phyloP scores from a whole-genome alignment of 805 yeast genomes.

The Cyberlindnera subsufficiens region DNA sequence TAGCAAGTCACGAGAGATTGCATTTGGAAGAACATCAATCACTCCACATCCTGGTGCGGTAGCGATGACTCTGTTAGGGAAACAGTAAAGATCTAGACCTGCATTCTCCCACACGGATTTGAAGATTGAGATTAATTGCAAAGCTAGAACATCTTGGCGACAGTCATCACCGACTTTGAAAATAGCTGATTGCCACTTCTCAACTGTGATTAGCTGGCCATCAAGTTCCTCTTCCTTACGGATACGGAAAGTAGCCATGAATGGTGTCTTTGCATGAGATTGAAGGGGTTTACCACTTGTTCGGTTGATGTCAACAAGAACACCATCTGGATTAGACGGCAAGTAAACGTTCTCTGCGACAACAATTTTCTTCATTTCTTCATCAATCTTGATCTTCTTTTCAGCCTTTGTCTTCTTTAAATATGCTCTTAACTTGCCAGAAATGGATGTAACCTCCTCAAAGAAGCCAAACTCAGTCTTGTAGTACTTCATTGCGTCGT shows the following conservation, averaged over 20 bases:
- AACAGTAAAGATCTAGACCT: conserved; percentile 87
- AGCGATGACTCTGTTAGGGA: conserved; percentile 93
- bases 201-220: conserved; percentile 40
- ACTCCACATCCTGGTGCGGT: conserved; percentile 99
- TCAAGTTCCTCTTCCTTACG: conserved; percentile 44
- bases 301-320: conserved; percentile 85
- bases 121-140: conserved; percentile 88
- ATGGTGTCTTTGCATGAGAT: conserved; percentile 98
- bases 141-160: conserved; percentile 92
- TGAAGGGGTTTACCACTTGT: conserved; percentile 92
- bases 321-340: conserved; percentile 96
- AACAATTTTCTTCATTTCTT: conserved; percentile 78
- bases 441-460: conserved; percentile 84
- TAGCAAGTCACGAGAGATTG: conserved; percentile 94
- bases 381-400: conserved; percentile 92
- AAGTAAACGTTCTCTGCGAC: conserved; percentile 81
- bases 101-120: conserved; percentile 83
- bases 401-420: conserved; percentile 94
- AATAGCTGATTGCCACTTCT: conserved; percentile 89
- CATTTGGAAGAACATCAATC: conserved; percentile 93
- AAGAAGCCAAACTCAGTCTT: conserved; percentile 84
- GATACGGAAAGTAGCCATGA: conserved; percentile 92
- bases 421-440: conserved; percentile 92
- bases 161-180: conserved; percentile 99
- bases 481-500: conserved; percentile 60